A percentile compares a stretch with the other conserved stretches of the same genome.
These are phyloP conservation scores for Obelidium mucronatum DNA, from an alignment of 192 early-diverging fungal genomes.

Conservation along the genomic window DNA sequence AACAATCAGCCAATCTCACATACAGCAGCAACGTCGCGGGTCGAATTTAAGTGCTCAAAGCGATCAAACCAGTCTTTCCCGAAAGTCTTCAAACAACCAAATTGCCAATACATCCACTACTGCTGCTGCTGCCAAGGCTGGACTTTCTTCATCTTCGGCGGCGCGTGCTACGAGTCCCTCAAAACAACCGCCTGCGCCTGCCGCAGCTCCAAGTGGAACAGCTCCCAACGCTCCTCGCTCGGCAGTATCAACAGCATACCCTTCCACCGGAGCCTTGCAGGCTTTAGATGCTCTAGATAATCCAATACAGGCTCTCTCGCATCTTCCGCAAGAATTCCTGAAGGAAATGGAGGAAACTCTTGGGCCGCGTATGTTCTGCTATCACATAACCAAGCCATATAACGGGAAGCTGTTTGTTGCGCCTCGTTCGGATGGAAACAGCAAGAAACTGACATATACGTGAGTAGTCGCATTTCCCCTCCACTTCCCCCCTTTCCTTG, in stretches of 20 bases:
- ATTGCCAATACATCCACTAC: no score
- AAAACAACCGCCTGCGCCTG: no score
- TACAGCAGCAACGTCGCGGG: background rate
- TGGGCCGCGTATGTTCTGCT: constrained; percentile 17
- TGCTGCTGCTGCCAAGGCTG: background rate
- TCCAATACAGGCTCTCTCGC: constrained; percentile 8
- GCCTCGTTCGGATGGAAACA: background rate
- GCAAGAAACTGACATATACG: background rate
- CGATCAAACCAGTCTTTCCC: background rate
- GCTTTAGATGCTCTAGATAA: constrained; percentile 27
- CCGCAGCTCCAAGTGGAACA: no score
- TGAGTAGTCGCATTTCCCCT: background rate
- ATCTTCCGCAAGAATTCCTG: constrained; percentile 28
- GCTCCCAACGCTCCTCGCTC: background rate
- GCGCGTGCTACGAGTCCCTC: background rate
- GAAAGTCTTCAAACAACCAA: background rate
- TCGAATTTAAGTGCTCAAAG: background rate
- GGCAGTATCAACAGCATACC: background rate
- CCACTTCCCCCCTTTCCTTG: background rate
- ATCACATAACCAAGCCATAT: constrained; percentile 13
- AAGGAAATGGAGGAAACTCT: constrained; percentile 14
- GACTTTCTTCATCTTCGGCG: background rate
- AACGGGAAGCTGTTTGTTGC: constrained; percentile 19
- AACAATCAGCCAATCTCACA: background rate
- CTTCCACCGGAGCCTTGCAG: background rate